These are phyloP conservation scores for Musa schizocarpa DNA, from an alignment of 176 grass and related monocot species.

Conservation along the genomic window DNA sequence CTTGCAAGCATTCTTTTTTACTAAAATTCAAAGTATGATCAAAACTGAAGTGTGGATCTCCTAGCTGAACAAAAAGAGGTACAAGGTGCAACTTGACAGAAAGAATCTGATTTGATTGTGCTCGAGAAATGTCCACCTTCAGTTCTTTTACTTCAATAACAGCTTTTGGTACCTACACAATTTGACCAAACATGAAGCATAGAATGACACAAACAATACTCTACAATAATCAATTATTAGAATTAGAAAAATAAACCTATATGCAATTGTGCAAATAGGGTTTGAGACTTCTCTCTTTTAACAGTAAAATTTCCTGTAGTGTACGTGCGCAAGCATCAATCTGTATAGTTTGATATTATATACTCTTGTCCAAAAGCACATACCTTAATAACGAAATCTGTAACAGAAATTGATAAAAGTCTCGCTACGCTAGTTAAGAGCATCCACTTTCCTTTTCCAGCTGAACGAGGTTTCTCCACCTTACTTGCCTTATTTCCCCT, in stretches of 20 bases:
- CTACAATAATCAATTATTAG: neutral
- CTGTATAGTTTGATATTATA: neutral
- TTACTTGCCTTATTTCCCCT: constrained; percentile 50
- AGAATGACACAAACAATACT: neutral
- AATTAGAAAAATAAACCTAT: neutral
- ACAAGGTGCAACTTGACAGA: constrained; percentile 14
- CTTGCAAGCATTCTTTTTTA: constrained; percentile 5
- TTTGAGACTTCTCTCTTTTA: too few relatives aligned
- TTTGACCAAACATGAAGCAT: neutral
- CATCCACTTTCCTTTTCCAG: constrained; percentile 98
- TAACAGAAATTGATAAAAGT: constrained; percentile 75
- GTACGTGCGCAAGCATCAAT: neutral
- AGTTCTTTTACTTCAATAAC: constrained; percentile 32
- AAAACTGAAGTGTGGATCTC: constrained; percentile 6
- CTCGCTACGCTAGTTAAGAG: constrained; percentile 75
- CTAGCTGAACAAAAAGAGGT: constrained; percentile 16
- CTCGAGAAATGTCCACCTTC: constrained; percentile 24
- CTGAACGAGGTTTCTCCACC: constrained; percentile 54
- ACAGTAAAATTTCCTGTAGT: too few relatives aligned
- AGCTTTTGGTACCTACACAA: constrained; percentile 14
- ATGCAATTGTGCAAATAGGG: neutral
- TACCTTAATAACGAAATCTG: constrained; percentile 96
- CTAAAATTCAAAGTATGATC: constrained; percentile 2
- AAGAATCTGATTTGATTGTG: constrained; percentile 15
- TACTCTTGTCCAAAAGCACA: neutral